Evolutionary conservation across 2,329 filamentous ascomycete genomes (phyloP), one percentile per base, ranked within the genome.

Genomic region (Neofusicoccum umdonicola): DNA sequence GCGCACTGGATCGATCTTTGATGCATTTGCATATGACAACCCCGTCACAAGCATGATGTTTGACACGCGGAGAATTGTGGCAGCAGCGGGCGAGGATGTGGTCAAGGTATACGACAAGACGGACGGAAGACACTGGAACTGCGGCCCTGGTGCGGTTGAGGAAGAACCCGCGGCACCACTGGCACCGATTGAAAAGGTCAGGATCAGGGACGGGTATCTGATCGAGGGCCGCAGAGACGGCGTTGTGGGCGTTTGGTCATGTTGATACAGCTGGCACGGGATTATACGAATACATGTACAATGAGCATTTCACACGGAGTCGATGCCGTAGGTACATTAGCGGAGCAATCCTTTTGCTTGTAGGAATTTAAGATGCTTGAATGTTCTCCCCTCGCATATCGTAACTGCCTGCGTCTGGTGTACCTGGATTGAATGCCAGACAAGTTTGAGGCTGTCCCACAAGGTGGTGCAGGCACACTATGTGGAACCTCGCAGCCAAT

Each of bases 31-130:
- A 22, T 99, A 98, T 79, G 93, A 98, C 73, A 85, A 91, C 72
- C 88, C 93, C 0, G 87, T 99, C 65, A 96, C 93, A 37, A 92
- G 90, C 82, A 97, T 98, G 93, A 96, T 96, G 89, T 99, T 99
- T 76, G 95, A 99, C 78, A 81, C 87, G 13, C 88, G 93, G 61
- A 88, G 93, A 58, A 99, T 99, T 69, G 93, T 95, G 39, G 87
- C 90, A 61, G 94, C 95, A 2, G 93, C 93, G 0, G 91, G 93
- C 47, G 95, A 98, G 77, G 89, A 93, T 72, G 92, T 98, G 27
- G 93, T 95, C 71, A 99, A 99, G 80, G 90, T 99, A 66, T 99
- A 98, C 80, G 95, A 99, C 81, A 98, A 98, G 84, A 89, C 92
- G 3, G 95, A 99, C 75, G 93, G 93, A 45, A 84, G 92, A 67